A percentile compares a stretch with the other conserved stretches of the same genome.
Conservation (phyloP, 192 early-diverging fungal species). For the Umbelopsis vinacea region DNA sequence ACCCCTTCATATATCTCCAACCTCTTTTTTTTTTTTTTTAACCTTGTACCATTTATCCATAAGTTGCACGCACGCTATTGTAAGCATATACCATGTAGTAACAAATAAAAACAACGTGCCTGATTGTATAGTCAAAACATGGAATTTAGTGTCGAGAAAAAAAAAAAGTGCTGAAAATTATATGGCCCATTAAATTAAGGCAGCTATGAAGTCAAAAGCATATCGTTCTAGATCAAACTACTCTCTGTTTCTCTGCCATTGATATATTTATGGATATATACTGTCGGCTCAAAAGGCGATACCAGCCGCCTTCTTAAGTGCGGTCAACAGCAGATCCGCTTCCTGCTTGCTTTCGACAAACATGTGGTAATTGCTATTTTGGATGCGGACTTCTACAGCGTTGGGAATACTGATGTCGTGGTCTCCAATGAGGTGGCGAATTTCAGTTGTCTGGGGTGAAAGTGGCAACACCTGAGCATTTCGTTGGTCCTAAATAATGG, state of each 20-base stretch:
- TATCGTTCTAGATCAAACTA: conserved; percentile 1
- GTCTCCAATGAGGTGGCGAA: conserved; percentile 18
- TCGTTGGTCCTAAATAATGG: neutral
- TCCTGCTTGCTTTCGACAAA: conserved; percentile 37
- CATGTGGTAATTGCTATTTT: conserved; percentile 27
- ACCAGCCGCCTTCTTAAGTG: conserved; percentile 28
- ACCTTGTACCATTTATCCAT: conserved; percentile 8
- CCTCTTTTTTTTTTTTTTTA: neutral
- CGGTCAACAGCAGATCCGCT: conserved; percentile 29
- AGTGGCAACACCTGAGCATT: neutral
- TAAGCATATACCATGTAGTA: conserved; percentile 11
- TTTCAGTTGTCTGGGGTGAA: neutral
- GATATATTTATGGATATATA: neutral
- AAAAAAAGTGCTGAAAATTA: neutral
- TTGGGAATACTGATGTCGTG: conserved; percentile 38
- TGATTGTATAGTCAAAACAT: neutral
- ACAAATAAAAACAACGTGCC: neutral
- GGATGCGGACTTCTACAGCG: conserved; percentile 29
- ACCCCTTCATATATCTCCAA: neutral
- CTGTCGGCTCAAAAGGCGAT: conserved; percentile 9
- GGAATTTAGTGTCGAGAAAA: neutral
- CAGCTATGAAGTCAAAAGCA: neutral
- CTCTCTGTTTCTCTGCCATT: neutral
- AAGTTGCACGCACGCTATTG: neutral
- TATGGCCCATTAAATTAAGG: neutral